Evolutionary conservation across 2,329 filamentous ascomycete genomes (phyloP), one percentile per base, ranked within the genome.

Genomic region (Camillea tinctor): DNA sequence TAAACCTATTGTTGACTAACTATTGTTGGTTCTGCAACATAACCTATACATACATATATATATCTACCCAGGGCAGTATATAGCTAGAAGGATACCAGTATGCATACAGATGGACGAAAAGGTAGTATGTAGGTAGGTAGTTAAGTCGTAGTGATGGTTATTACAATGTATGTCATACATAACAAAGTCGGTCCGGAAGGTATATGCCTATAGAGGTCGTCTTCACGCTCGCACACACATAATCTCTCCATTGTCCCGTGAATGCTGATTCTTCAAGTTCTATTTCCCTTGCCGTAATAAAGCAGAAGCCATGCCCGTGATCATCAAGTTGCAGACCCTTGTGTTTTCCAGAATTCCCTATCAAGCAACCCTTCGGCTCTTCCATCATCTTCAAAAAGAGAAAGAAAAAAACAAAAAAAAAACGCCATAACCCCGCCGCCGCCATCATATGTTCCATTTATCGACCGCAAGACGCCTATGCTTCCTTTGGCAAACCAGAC

Each of bases 401-500:
- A n/a, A 44, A 44, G 13, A n/a, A 44, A n/a, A 44, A 44, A 11
- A 44, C 2, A 13, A 13, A 30, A 30, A 30, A 40, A 40, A 17
- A 70, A 71, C 68, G 65, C 69, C 68, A 54, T 57, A 66, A 59
- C 66, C 64, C 68, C 66, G 52, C 52, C 63, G 52, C 55, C 53
- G 50, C 53, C 54, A 59, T 30, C 21, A 56, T 60, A 64, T 66
- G 55, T 61, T 59, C 61, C 59, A 59, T 68, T 26, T 66, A 66
- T 65, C 61, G 60, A 59, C 63, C 57, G 64, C 60, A 54, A 62
- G 69, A 70, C 69, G 70, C 70, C 70, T 66, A 60, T 69, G 68
- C 69, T 69, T 66, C 52, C 62, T 56, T 52, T 66, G 62, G 26
- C 36, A 60, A 66, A 57, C 59, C 58, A 60, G 50, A 63, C 23